phyloP scores from a whole-genome alignment of 805 yeast genomes.

The Blastobotrys attinorum region DNA sequence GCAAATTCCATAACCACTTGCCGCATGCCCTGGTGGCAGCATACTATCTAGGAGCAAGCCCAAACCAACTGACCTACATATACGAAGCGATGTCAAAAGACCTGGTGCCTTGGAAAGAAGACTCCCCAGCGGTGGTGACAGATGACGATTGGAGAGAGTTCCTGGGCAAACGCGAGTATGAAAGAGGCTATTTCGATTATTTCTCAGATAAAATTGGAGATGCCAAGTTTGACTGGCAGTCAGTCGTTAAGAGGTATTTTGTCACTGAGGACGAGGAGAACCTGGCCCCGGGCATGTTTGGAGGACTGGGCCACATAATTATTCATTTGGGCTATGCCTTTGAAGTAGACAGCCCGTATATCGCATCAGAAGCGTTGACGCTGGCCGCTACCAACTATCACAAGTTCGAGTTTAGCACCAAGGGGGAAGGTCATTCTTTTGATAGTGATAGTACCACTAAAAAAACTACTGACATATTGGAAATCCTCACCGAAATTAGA shows the following conservation, averaged over 20 bases:
- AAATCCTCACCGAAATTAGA: slow-evolving; percentile 15
- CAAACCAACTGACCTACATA: slow-evolving; percentile 22
- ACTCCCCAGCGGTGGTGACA: slow-evolving; percentile 32
- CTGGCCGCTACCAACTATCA: slow-evolving; percentile 20
- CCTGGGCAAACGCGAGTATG: slow-evolving; percentile 27
- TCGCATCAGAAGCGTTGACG: slow-evolving; percentile 31
- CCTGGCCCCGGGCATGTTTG: slow-evolving; percentile 16
- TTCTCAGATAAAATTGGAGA: slow-evolving; percentile 32
- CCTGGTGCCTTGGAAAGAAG: slow-evolving; percentile 31
- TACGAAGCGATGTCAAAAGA: slow-evolving; percentile 23
- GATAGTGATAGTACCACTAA: not conserved
- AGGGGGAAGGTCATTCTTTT: not conserved
- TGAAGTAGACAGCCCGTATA: slow-evolving; percentile 27
- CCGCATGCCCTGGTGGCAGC: slow-evolving; percentile 30
- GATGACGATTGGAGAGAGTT: slow-evolving; percentile 27
- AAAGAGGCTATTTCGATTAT: slow-evolving; percentile 31
- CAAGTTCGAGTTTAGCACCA: not conserved
- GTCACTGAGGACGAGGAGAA: slow-evolving; percentile 10
- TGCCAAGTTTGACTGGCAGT: slow-evolving; percentile 27
- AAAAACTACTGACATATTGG: slow-evolving; percentile 14
- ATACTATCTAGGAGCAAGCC: slow-evolving; percentile 30
- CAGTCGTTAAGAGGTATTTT: slow-evolving; percentile 21
- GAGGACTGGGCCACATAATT: slow-evolving; percentile 26
- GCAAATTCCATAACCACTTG: slow-evolving; percentile 26
- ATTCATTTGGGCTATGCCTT: slow-evolving; percentile 31